Evolutionary conservation across 164 flowering plant species (phyloP).

Genomic region (Euptelea pleiosperma): DNA sequence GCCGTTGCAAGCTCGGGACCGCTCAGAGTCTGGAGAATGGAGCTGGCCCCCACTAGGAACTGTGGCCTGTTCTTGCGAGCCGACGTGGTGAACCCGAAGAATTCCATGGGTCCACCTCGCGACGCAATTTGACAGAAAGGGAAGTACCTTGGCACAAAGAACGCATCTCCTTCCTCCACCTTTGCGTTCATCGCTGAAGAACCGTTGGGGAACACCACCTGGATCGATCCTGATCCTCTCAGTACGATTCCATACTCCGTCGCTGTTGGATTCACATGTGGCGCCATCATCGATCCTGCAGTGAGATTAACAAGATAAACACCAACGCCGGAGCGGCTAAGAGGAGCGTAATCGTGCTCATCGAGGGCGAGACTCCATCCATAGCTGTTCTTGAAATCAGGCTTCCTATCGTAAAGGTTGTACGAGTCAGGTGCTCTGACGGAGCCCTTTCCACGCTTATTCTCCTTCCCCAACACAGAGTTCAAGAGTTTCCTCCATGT

Average conservation of each 20-base stretch:
- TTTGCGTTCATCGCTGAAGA: conserved; percentile 51
- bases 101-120: conserved; percentile 64
- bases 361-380: conserved; percentile 86
- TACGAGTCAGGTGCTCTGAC: conserved; percentile 43
- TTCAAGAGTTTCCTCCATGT: conserved; percentile 58
- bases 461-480: conserved; percentile 27
- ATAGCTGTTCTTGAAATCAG: conserved; percentile 66
- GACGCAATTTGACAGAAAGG: conserved; percentile 95
- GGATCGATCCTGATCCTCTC: conserved; percentile 58
- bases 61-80: conserved; percentile 67
- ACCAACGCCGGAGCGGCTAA: conserved; percentile 52
- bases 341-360: conserved; percentile 53
- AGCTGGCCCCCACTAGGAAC: conserved; percentile 70
- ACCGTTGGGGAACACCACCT: conserved; percentile 85
- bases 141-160: conserved; percentile 80
- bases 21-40: conserved; percentile 44
- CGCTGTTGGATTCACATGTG: conserved; percentile 85
- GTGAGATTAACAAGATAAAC: conserved; percentile 77
- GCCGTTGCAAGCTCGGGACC: conserved; percentile 69
- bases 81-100: conserved; percentile 94
- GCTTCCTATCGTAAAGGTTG: conserved; percentile 53
- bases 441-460: conserved; percentile 5
- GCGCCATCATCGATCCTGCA: conserved; percentile 98
- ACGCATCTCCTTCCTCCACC: conserved; percentile 71
- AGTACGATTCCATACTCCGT: conserved; percentile 79